A percentile compares a stretch with the other conserved stretches of the same genome.
Conservation (phyloP, 2,329 filamentous ascomycete species). For the Cladophialophora yegresii region DNA sequence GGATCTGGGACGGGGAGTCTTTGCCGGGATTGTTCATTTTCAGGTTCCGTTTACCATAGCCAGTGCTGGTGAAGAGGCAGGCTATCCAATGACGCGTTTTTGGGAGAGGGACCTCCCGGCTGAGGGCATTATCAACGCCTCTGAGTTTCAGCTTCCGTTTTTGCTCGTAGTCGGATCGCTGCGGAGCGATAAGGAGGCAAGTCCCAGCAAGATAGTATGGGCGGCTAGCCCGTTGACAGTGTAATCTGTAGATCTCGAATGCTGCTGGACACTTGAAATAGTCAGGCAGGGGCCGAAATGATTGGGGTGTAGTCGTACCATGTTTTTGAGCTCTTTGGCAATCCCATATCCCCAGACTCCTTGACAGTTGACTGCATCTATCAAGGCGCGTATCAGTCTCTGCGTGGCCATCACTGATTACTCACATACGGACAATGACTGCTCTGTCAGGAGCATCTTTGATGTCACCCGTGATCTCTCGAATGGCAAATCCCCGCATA, state of each 20-base stretch:
- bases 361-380: constrained; percentile 61
- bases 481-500: constrained; percentile 19
- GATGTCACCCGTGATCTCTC: constrained; percentile 44
- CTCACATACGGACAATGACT: constrained; percentile 53
- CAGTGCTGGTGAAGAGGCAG: constrained; percentile 60
- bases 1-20: constrained; percentile 49
- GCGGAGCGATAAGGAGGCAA: constrained; percentile 57
- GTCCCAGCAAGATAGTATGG: constrained; percentile 44
- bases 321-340: constrained; percentile 52
- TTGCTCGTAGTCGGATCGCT: constrained; percentile 40
- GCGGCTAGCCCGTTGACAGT: constrained; percentile 47
- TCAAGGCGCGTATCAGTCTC: neutral
- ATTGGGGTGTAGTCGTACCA: constrained; percentile 33
- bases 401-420: neutral
- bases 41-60: constrained; percentile 49
- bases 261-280: constrained; percentile 53
- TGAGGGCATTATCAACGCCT: neutral
- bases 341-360: constrained; percentile 63
- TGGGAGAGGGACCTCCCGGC: constrained; percentile 9
- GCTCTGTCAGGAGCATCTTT: constrained; percentile 55
- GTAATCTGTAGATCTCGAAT: constrained; percentile 49
- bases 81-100: constrained; percentile 56
- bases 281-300: neutral
- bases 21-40: constrained; percentile 35
- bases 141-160: constrained; percentile 10